Evolutionary conservation across 805 yeast species (phyloP).

Genomic region (Cyberlindnera bimundalis): DNA sequence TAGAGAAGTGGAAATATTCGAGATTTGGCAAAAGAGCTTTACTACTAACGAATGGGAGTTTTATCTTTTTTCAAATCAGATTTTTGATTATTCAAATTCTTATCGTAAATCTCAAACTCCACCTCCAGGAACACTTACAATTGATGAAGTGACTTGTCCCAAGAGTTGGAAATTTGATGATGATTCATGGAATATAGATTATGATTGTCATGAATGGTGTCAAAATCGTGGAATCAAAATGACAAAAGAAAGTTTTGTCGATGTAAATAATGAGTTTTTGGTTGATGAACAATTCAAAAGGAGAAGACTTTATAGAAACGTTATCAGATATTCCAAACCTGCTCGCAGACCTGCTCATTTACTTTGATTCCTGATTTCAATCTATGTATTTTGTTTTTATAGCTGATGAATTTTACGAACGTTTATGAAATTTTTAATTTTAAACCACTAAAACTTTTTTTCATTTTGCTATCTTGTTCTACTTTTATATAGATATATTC

Average conservation of each 20-base stretch:
- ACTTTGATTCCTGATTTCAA: slow-evolving; percentile 9
- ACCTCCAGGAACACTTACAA: slow-evolving; percentile 60
- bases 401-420: too few species aligned
- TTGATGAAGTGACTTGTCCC: slow-evolving; percentile 64
- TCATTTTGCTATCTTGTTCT: too few species aligned
- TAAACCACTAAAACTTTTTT: too few species aligned
- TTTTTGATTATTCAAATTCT: slow-evolving; percentile 51
- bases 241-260: slow-evolving; percentile 25
- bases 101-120: slow-evolving; percentile 44
- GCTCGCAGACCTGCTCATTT: slow-evolving; percentile 31
- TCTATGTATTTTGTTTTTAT: too few species aligned
- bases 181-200: slow-evolving; percentile 65
- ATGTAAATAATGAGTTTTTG: slow-evolving; percentile 50
- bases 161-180: slow-evolving; percentile 69
- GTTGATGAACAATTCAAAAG: slow-evolving; percentile 50
- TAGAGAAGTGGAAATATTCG: slow-evolving; percentile 70
- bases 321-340: slow-evolving; percentile 44
- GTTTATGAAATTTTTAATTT: background rate
- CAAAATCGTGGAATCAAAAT: slow-evolving; percentile 37
- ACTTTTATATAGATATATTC: background rate
- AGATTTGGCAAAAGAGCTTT: slow-evolving; percentile 63
- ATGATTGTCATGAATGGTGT: slow-evolving; percentile 50
- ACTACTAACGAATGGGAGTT: slow-evolving; percentile 61
- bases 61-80: slow-evolving; percentile 49
- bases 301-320: slow-evolving; percentile 52